These are phyloP conservation scores for Cicer judaicum DNA, from an alignment of 306 rosid genomes.

Conservation along the genomic window DNA sequence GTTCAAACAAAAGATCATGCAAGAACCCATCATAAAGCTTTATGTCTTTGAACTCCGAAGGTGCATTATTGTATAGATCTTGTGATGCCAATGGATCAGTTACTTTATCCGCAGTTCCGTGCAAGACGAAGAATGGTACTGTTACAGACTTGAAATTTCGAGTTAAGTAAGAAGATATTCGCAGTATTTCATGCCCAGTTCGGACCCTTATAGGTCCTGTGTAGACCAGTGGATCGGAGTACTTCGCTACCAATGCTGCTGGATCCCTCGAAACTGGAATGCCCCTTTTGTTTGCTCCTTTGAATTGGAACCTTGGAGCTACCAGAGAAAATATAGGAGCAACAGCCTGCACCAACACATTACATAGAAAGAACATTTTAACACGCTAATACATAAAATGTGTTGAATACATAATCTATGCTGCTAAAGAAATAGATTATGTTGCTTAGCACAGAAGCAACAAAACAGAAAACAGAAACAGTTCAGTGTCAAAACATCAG, in stretches of 20 bases:
- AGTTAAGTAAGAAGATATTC: slow-evolving; percentile 73
- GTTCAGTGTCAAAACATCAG: background rate
- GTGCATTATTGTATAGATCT: slow-evolving; percentile 80
- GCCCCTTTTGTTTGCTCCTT: slow-evolving; percentile 98
- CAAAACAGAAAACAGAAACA: slow-evolving; percentile 26
- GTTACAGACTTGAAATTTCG: slow-evolving; percentile 75
- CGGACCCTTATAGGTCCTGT: slow-evolving; percentile 97
- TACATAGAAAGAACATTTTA: slow-evolving; percentile 7
- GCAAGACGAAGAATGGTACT: slow-evolving; percentile 94
- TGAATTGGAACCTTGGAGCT: slow-evolving; percentile 85
- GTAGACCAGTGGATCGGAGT: slow-evolving; percentile 94
- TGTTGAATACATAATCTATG: background rate
- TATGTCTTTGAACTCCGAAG: slow-evolving; percentile 80
- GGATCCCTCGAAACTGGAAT: slow-evolving; percentile 99
- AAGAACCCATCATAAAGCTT: slow-evolving; percentile 93
- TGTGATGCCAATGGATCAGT: slow-evolving; percentile 93
- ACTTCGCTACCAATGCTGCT: slow-evolving; percentile 86
- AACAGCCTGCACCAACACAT: slow-evolving; percentile 64
- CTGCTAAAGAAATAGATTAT: too few relatives aligned
- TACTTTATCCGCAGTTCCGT: slow-evolving; percentile 95
- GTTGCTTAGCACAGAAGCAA: background rate
- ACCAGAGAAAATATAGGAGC: slow-evolving; percentile 90
- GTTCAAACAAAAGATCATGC: slow-evolving; percentile 94
- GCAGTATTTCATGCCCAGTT: slow-evolving; percentile 93
- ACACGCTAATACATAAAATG: background rate